Percentiles rank a stretch among this genome's conserved stretches.
These are phyloP conservation scores for Backusella luteola DNA, from an alignment of 192 early-diverging fungal genomes.

Conservation along the genomic window DNA sequence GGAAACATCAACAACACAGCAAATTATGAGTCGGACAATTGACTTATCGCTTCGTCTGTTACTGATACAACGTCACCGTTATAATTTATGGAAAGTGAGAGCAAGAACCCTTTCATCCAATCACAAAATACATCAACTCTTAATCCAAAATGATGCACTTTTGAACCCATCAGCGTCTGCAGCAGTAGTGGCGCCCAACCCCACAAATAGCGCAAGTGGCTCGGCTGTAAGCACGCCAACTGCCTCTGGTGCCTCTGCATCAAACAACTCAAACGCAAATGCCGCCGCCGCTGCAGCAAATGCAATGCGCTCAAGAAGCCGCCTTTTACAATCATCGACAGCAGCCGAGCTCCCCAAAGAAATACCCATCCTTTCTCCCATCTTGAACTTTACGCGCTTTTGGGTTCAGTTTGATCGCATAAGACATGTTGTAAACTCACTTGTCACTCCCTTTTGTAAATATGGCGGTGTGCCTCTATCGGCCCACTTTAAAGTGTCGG, in stretches of 20 bases:
- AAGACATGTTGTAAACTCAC: slow-evolving; percentile 21
- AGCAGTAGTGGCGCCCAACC: neutral
- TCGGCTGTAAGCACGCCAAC: neutral
- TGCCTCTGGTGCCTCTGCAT: neutral
- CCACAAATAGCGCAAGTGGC: neutral
- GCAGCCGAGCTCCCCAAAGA: neutral
- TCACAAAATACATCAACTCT: slow-evolving; percentile 19
- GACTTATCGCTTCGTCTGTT: slow-evolving; percentile 30
- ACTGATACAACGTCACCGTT: slow-evolving; percentile 29
- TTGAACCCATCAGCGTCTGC: neutral
- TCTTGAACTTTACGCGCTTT: slow-evolving; percentile 28
- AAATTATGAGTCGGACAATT: slow-evolving; percentile 17
- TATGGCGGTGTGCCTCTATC: slow-evolving; percentile 29
- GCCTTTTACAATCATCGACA: neutral
- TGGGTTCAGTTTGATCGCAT: slow-evolving; percentile 32
- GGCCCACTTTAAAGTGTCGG: slow-evolving; percentile 27
- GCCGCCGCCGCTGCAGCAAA: neutral
- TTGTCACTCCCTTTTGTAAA: slow-evolving; percentile 23
- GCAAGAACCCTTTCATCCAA: slow-evolving; percentile 24
- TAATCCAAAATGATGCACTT: neutral
- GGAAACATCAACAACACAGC: neutral
- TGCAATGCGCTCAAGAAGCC: neutral
- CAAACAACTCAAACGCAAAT: neutral
- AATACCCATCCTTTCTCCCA: slow-evolving; percentile 23
- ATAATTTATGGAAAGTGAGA: slow-evolving; percentile 27